These are phyloP conservation scores for Amanita rubescens DNA, from an alignment of 768 basidiomycete genomes.

Conservation along the genomic window DNA sequence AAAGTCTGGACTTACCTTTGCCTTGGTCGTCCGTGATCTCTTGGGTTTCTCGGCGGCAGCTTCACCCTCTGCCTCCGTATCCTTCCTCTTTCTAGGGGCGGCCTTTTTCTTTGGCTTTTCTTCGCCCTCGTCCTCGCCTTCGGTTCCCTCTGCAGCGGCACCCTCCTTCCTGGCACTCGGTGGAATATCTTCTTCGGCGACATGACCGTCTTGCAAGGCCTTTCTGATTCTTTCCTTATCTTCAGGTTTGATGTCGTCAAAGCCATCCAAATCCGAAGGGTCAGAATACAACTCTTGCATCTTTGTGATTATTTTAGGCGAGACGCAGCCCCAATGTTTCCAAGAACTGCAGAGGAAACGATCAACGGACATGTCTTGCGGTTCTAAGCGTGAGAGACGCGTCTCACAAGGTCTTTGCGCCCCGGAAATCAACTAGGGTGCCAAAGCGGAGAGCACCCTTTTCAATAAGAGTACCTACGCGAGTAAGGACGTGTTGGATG, in stretches of 20 bases:
- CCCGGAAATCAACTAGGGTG: constrained; percentile 65
- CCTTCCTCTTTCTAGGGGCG: constrained; percentile 23
- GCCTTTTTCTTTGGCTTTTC: constrained; percentile 47
- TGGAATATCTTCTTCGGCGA: constrained; percentile 81
- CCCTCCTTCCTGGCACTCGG: constrained; percentile 57
- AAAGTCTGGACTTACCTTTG: constrained; percentile 5
- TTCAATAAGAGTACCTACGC: constrained; percentile 54
- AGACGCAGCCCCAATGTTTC: constrained; percentile 91
- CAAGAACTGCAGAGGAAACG: constrained; percentile 42
- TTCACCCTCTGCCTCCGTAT: constrained; percentile 21
- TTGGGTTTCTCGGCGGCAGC: constrained; percentile 22
- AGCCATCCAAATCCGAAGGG: constrained; percentile 77
- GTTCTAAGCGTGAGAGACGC: constrained; percentile 1
- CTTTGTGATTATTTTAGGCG: constrained; percentile 59
- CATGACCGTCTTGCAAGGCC: constrained; percentile 72
- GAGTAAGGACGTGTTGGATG: constrained; percentile 8
- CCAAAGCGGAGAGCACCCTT: constrained; percentile 76
- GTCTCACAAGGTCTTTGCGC: constrained; percentile 59
- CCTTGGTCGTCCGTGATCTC: constrained; percentile 16
- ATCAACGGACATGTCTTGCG: background rate
- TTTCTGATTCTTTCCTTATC: constrained; percentile 65
- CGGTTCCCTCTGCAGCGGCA: constrained; percentile 33
- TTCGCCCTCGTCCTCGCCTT: constrained; percentile 37
- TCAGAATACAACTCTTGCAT: constrained; percentile 54
- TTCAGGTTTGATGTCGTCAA: constrained; percentile 57